Evolutionary conservation across 768 basidiomycete species (phyloP).

Genomic region (Panaeolus cyanescens): DNA sequence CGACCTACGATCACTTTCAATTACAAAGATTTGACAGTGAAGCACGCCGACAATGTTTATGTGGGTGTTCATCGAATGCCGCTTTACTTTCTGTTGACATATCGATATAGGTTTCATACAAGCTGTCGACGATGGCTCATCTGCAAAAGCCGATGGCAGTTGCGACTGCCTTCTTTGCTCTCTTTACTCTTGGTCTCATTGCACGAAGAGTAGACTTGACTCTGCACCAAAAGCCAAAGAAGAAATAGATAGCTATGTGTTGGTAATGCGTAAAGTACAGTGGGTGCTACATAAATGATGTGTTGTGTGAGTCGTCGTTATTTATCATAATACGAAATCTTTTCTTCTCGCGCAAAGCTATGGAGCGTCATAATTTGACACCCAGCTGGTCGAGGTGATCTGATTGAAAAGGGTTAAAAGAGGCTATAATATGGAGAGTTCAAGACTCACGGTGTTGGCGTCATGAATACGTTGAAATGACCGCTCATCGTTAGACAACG

Average conservation of each 20-base stretch:
- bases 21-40: slow-evolving; percentile 76
- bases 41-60: slow-evolving; percentile 78
- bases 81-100: slow-evolving; percentile 1
- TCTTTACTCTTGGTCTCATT: slow-evolving; percentile 57
- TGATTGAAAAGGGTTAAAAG: slow-evolving; percentile 12
- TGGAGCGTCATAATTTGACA: slow-evolving; percentile 47
- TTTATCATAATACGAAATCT: slow-evolving; percentile 5
- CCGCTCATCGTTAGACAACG: slow-evolving; percentile 36
- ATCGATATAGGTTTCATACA: slow-evolving; percentile 76
- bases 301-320: neutral
- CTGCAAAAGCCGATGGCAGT: slow-evolving; percentile 86
- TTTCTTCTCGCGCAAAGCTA: slow-evolving; percentile 32
- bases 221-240: slow-evolving; percentile 46
- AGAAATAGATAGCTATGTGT: slow-evolving; percentile 21
- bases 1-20: slow-evolving; percentile 76
- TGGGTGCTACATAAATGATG: neutral
- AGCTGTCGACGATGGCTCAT: slow-evolving; percentile 77
- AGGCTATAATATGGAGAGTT: neutral
- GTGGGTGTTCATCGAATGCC: slow-evolving; percentile 48
- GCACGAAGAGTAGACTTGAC: slow-evolving; percentile 49
- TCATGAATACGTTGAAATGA: slow-evolving; percentile 49
- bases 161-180: slow-evolving; percentile 62
- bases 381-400: slow-evolving; percentile 35
- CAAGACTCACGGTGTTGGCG: slow-evolving; percentile 42
- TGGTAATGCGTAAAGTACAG: slow-evolving; percentile 7